phyloP scores from a whole-genome alignment of 495 filamentous ascomycete species.

The Penicillium paradoxum region DNA sequence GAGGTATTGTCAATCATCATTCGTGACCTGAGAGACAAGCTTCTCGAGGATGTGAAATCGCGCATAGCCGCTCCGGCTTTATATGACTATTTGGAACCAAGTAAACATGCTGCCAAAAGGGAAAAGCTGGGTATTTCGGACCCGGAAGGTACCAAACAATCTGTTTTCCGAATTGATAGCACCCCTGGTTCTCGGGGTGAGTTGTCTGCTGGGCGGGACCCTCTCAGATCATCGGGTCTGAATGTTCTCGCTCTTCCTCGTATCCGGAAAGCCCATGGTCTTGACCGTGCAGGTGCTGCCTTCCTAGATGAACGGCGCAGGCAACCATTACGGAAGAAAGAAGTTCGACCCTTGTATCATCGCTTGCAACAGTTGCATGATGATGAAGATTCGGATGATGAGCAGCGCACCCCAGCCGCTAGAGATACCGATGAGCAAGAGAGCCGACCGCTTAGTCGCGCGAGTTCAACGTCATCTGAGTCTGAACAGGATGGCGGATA shows the following conservation, averaged over 20 bases:
- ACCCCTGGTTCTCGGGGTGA: conserved; percentile 62
- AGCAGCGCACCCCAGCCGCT: conserved; percentile 51
- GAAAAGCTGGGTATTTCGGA: conserved; percentile 72
- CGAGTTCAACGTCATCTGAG: conserved; percentile 61
- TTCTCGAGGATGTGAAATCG: conserved; percentile 79
- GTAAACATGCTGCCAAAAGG: conserved; percentile 67
- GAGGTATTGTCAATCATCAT: conserved; percentile 73
- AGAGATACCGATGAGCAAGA: conserved; percentile 79
- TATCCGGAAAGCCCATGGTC: conserved; percentile 61
- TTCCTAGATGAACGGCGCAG: conserved; percentile 76
- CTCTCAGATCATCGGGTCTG: conserved; percentile 36
- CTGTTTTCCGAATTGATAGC: conserved; percentile 50
- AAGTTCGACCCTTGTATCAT: conserved; percentile 54
- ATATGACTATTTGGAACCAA: conserved; percentile 78
- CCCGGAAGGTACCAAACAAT: conserved; percentile 51
- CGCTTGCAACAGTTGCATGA: conserved; percentile 52
- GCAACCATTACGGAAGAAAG: conserved; percentile 46
- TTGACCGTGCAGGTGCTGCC: conserved; percentile 57
- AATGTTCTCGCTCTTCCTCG: conserved; percentile 64
- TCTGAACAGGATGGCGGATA: conserved; percentile 60
- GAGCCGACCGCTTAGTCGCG: conserved; percentile 72
- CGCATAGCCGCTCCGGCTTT: conserved; percentile 78
- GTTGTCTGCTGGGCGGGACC: conserved; percentile 24
- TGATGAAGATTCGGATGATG: conserved; percentile 60
- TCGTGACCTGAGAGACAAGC: conserved; percentile 74